Evolutionary conservation across 129 eudicot species (phyloP).

Genomic region (Pulicaria dysenterica): DNA sequence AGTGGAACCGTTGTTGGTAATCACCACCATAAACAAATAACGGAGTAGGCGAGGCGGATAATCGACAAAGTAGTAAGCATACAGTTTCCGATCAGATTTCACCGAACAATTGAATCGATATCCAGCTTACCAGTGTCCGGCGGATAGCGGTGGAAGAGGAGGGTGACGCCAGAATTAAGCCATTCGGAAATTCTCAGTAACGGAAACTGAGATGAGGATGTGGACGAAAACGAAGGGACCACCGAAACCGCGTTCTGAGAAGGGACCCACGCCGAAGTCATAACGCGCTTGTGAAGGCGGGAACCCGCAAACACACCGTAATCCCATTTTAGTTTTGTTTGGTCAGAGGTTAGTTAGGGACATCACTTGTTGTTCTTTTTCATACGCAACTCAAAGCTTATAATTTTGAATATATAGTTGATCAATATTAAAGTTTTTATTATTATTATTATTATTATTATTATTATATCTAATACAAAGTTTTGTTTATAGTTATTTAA

Average conservation of each 20-base stretch:
- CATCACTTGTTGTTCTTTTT: too few species aligned
- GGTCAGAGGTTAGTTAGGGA: too few species aligned
- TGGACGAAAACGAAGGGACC: conserved; percentile 30
- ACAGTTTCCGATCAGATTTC: conserved; percentile 10
- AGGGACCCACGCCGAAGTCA: conserved; percentile 18
- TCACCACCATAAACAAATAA: conserved; percentile 9
- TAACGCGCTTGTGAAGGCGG: conserved; percentile 19
- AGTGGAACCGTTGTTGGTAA: conserved; percentile 14
- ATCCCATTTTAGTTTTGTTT: background rate
- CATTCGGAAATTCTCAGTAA: conserved; percentile 7
- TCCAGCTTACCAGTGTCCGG: conserved; percentile 9
- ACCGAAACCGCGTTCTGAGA: conserved; percentile 33
- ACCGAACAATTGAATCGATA: conserved; percentile 10
- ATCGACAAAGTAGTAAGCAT: background rate
- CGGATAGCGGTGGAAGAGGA: conserved; percentile 15
- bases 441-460: too few species aligned
- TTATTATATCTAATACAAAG: too few species aligned
- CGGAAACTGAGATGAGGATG: conserved; percentile 18
- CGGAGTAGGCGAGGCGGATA: conserved; percentile 11
- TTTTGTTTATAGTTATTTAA: too few species aligned
- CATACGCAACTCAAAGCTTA: too few species aligned
- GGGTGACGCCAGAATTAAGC: conserved; percentile 12
- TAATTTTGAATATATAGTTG: too few species aligned
- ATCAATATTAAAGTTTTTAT: too few species aligned
- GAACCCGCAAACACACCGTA: background rate